Evolutionary conservation across 2,329 filamentous ascomycete species (phyloP).

Genomic region (Botrytis hyacinthi): DNA sequence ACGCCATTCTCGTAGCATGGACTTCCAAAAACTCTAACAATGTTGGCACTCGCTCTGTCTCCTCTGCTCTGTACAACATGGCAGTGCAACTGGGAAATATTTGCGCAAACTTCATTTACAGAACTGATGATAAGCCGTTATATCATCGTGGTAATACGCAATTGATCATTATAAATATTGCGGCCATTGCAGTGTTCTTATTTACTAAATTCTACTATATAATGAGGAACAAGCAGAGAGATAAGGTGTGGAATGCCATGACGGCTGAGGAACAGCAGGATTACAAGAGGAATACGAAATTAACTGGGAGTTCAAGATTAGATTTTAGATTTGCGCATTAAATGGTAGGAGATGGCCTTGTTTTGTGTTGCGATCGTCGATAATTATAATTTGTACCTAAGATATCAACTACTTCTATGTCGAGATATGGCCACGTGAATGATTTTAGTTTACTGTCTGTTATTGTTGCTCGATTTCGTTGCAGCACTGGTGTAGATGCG

Average conservation of each 20-base stretch:
- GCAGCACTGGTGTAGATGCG: not conserved
- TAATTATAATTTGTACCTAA: not conserved
- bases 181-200: conserved; percentile 50
- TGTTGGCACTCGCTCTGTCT: conserved; percentile 61
- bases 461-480: too few relatives aligned
- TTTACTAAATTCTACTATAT: conserved; percentile 51
- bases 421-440: not conserved
- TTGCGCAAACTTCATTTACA: conserved; percentile 47
- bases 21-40: conserved; percentile 58
- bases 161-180: conserved; percentile 49
- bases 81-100: conserved; percentile 43
- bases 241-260: conserved; percentile 47
- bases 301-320: conserved; percentile 42
- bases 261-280: conserved; percentile 41
- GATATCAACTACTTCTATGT: not conserved
- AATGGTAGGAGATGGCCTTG: not conserved
- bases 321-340: conserved; percentile 43
- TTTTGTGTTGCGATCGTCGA: not conserved
- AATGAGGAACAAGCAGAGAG: conserved; percentile 43
- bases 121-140: conserved; percentile 51
- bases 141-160: conserved; percentile 58
- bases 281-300: conserved; percentile 41
- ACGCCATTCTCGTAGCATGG: conserved; percentile 42
- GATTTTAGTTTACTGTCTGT: not conserved
- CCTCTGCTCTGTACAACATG: conserved; percentile 60